phyloP scores from a whole-genome alignment of 306 rosid species.

The Trifolium repens region DNA sequence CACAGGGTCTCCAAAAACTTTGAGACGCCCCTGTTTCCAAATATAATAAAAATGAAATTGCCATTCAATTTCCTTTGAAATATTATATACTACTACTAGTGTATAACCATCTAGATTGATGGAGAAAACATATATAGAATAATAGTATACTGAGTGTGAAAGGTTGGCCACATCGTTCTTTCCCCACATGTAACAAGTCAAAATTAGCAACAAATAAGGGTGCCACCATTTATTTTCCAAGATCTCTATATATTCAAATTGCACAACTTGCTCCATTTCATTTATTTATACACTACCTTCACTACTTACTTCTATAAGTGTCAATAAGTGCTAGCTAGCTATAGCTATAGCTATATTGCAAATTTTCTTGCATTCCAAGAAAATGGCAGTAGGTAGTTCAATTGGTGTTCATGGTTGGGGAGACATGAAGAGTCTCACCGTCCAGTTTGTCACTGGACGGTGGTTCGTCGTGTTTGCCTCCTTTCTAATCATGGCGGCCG shows the following conservation, averaged over 20 bases:
- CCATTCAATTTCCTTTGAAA: neutral
- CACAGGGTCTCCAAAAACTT: too few species aligned
- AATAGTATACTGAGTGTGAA: conserved; percentile 12
- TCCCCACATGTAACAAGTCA: conserved; percentile 22
- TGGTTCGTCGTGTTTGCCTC: conserved; percentile 82
- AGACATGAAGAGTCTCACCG: conserved; percentile 46
- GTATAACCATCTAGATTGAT: neutral
- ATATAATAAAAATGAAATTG: neutral
- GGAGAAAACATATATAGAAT: neutral
- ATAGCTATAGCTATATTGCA: neutral
- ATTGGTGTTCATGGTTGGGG: conserved; percentile 10
- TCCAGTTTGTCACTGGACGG: conserved; percentile 64
- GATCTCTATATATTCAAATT: neutral
- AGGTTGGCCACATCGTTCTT: conserved; percentile 21
- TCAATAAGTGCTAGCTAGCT: neutral
- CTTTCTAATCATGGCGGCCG: conserved; percentile 72
- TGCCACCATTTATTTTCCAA: neutral
- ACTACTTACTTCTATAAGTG: neutral
- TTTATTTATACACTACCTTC: neutral
- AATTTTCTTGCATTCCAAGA: neutral
- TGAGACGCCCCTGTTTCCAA: too few species aligned
- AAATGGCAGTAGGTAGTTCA: neutral
- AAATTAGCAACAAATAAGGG: neutral
- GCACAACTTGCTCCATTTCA: neutral
- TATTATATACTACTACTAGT: neutral